Evolutionary conservation across 2,329 filamentous ascomycete species (phyloP).

Genomic region (Sclerotinia nivalis): DNA sequence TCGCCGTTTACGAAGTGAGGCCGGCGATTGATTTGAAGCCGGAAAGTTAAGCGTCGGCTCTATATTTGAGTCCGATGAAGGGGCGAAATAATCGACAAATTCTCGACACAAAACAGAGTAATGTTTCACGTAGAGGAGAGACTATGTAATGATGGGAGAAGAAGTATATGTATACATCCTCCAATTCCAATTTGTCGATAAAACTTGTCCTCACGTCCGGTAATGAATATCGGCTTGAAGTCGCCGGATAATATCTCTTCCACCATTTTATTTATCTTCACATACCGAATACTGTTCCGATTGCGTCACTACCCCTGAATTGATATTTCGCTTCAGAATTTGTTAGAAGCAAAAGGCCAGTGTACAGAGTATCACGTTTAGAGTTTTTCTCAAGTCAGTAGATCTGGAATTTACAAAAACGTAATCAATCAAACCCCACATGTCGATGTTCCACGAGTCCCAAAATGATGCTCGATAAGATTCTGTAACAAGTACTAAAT

Average conservation of each 20-base stretch:
- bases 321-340: slow-evolving; percentile 1
- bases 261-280: slow-evolving; percentile 2
- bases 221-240: slow-evolving; percentile 10
- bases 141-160: background rate
- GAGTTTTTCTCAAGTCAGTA: background rate
- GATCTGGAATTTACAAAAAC: background rate
- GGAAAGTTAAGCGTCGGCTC: slow-evolving; percentile 12
- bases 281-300: slow-evolving; percentile 5
- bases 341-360: background rate
- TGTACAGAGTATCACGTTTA: background rate
- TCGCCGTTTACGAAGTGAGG: background rate
- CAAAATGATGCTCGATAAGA: slow-evolving; percentile 2
- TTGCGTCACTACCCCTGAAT: slow-evolving; percentile 1
- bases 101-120: background rate
- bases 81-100: background rate
- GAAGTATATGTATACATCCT: slow-evolving; percentile 5
- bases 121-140: background rate
- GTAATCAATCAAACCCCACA: slow-evolving; percentile 5
- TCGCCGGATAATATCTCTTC: slow-evolving; percentile 24
- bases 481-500: background rate
- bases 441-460: background rate
- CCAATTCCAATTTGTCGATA: background rate
- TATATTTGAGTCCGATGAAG: slow-evolving; percentile 14
- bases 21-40: slow-evolving; percentile 15
- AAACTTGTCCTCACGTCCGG: background rate